phyloP scores from a whole-genome alignment of 73 alveolate species.

The Paramecium sonneborni region DNA sequence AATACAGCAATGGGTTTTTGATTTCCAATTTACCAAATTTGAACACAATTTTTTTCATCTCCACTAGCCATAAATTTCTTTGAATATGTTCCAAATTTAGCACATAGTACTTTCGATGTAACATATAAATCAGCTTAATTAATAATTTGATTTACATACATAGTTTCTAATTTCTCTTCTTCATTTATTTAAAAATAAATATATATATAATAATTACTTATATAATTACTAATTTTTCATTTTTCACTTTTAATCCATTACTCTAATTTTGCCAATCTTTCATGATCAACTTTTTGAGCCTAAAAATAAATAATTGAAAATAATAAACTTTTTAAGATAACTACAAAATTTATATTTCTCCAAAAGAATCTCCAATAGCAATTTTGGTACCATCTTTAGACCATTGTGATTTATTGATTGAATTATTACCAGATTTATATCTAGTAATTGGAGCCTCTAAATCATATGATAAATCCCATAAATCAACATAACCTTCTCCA shows the following conservation, averaged over 20 bases:
- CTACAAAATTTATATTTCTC: conserved; percentile 72
- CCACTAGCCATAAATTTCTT: conserved; percentile 50
- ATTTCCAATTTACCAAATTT: conserved; percentile 50
- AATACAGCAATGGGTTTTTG: conserved; percentile 49
- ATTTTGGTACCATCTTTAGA: conserved; percentile 90
- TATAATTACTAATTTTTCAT: conserved; percentile 26
- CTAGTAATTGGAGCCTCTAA: conserved; percentile 82
- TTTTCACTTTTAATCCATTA: conserved; percentile 14
- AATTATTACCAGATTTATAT: conserved; percentile 74
- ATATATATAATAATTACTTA: not conserved
- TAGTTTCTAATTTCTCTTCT: conserved; percentile 46
- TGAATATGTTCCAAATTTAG: conserved; percentile 54
- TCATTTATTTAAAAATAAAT: not conserved
- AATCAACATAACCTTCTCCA: conserved; percentile 93
- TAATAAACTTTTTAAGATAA: conserved; percentile 1
- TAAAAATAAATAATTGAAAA: not conserved
- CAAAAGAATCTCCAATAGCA: conserved; percentile 89
- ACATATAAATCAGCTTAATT: not conserved
- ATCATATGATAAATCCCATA: conserved; percentile 91
- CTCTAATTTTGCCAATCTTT: not conserved
- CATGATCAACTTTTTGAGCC: conserved; percentile 35
- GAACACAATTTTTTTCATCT: conserved; percentile 59
- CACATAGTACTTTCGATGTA: conserved; percentile 47
- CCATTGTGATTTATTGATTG: conserved; percentile 88
- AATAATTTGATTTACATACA: not conserved